Percentiles rank a stretch among this genome's conserved stretches.
Evolutionary conservation across 495 filamentous ascomycete genomes (phyloP).

Genomic region (Aspergillus asperescens): DNA sequence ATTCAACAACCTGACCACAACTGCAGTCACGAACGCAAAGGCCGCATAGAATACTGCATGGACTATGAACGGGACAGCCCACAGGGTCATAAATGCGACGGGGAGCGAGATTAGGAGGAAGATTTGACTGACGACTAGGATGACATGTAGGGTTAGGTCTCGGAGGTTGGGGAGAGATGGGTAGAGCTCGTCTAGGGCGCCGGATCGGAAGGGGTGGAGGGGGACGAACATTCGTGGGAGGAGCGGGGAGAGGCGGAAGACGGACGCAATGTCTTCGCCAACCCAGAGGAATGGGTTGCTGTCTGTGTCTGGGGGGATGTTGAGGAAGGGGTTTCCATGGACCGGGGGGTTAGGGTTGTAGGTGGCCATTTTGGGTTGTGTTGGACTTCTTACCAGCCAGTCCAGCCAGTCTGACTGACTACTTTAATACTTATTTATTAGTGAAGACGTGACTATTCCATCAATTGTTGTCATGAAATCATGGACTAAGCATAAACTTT

Average conservation of each 20-base stretch:
- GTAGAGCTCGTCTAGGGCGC: constrained; percentile 50
- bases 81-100: constrained; percentile 27
- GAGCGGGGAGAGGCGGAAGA: neutral
- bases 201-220: constrained; percentile 41
- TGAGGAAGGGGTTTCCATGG: constrained; percentile 2
- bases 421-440: no score
- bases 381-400: neutral
- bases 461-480: no score
- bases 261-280: neutral
- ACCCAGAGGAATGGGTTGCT: neutral
- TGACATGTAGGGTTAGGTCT: constrained; percentile 44
- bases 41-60: constrained; percentile 32
- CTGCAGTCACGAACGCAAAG: neutral
- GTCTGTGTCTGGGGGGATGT: constrained; percentile 2
- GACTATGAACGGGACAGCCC: constrained; percentile 39
- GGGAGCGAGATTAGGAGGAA: constrained; percentile 28
- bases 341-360: neutral
- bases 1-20: neutral
- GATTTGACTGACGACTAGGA: constrained; percentile 32
- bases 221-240: constrained; percentile 48
- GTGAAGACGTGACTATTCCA: no score
- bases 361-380: neutral
- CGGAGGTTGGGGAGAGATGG: constrained; percentile 40
- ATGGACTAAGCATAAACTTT: no score
- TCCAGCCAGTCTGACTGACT: neutral